Evolutionary conservation across 2,329 filamentous ascomycete genomes (phyloP), one percentile per base, ranked within the genome.

Genomic region (Colletotrichum graminicola): DNA sequence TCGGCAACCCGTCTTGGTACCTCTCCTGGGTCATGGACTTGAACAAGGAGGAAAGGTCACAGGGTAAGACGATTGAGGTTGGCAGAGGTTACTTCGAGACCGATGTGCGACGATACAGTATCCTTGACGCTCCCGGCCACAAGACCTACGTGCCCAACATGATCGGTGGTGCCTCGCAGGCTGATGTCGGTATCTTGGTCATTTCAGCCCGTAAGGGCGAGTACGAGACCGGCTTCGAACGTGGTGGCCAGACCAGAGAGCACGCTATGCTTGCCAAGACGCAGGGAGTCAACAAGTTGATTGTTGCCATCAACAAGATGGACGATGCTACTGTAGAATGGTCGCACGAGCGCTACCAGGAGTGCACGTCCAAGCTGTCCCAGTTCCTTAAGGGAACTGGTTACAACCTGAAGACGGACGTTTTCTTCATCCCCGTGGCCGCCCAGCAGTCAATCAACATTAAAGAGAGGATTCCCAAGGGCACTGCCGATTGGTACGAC

Each of bases 281-380:
- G 0, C 95, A 97, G 80, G 96, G 96, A 83, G 96, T 99, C 72
- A 97, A 97, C 88, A 98, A 98, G 85, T 88, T 99, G 67, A 87
- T 98, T 56, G 92, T 99, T 39, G 96, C 89, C 64, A 95, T 98
- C 80, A 99, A 99, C 90, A 99, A 99, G 88, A 99, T 99, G 97
- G 96, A 99, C 80, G 96, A 99, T 80, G 87, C 92, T 14, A 99
- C 96, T 3, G 97, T 99, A 62, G 90, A 97, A 79, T 99, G 97
- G 97, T 96, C 93, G 66, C 90, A 98, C 77, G 93, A 93, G 51
- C 92, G 96, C 67, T 99, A 94, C 85, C 91, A 94, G 78, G 96
- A 99, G 84, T 99, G 96, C 82, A 95, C 91, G 4, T 91, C 91
- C 75, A 99, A 98, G 85, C 90, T 99, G 61, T 82, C 90, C 21